phyloP scores from a whole-genome alignment of 78 protist species.

The Isochrysis galbana region DNA sequence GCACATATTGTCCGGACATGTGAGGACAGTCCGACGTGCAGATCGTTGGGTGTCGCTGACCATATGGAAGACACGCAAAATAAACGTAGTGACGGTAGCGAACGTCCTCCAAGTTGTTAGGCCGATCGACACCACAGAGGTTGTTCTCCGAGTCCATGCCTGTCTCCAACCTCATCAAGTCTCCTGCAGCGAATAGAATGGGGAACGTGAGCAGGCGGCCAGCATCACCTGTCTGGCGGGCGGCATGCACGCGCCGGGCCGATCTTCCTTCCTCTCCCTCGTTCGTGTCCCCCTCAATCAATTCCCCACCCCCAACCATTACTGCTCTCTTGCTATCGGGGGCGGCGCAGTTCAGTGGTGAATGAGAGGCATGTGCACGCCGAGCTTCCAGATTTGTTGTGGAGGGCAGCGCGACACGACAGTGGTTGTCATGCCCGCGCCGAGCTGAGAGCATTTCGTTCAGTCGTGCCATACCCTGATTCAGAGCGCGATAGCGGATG shows the following conservation, averaged over 20 bases:
- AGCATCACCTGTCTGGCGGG: background rate
- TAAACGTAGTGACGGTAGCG: background rate
- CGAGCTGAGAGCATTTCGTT: too few relatives aligned
- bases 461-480: too few relatives aligned
- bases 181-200: too few relatives aligned
- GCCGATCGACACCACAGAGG: background rate
- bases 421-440: too few relatives aligned
- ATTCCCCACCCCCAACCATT: too few relatives aligned
- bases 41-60: background rate
- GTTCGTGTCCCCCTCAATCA: background rate
- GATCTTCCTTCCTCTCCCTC: background rate
- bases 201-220: too few relatives aligned
- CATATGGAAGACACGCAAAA: background rate
- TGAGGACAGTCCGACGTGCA: background rate
- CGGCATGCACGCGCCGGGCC: background rate
- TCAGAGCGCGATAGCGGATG: too few relatives aligned
- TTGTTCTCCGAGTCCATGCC: background rate
- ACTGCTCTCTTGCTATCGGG: too few relatives aligned
- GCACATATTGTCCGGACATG: slow-evolving; percentile 6
- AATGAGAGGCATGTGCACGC: too few relatives aligned
- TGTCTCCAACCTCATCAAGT: background rate
- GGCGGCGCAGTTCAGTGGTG: too few relatives aligned
- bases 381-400: too few relatives aligned
- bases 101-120: background rate
- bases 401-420: too few relatives aligned